Conservation (phyloP, 208 protist species). For the Jaenimonas drosophilae region DNA sequence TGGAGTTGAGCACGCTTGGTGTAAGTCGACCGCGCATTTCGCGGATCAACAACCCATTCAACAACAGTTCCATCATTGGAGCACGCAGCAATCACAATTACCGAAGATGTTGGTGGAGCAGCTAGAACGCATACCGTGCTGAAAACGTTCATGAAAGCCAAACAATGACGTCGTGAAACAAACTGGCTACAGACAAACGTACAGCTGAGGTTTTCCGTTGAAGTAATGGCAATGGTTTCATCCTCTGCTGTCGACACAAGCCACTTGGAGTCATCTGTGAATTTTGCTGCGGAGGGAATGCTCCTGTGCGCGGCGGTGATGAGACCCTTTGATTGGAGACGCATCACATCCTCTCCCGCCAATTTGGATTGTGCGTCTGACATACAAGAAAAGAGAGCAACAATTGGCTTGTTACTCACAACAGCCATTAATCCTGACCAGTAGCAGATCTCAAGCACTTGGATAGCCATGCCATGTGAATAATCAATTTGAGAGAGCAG, state of each 20-base stretch:
- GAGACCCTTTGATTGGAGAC: conserved; percentile 35
- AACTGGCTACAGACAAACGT: conserved; percentile 49
- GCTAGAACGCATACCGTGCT: conserved; percentile 61
- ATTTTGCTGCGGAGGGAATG: conserved; percentile 43
- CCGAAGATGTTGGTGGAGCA: conserved; percentile 48
- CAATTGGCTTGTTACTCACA: conserved; percentile 32
- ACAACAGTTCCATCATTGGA: conserved; percentile 69
- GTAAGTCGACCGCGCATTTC: conserved; percentile 26
- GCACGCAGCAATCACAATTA: conserved; percentile 64
- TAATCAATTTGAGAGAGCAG: conserved; percentile 54
- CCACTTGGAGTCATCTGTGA: conserved; percentile 69
- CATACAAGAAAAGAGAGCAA: conserved; percentile 27
- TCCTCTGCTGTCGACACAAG: conserved; percentile 71
- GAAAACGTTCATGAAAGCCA: conserved; percentile 82
- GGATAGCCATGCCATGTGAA: conserved; percentile 45
- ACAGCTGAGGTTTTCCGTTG: conserved; percentile 24
- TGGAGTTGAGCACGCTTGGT: conserved; percentile 73
- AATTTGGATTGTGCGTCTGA: background rate
- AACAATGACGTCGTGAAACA: conserved; percentile 55
- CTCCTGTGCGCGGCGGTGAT: conserved; percentile 46
- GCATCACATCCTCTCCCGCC: conserved; percentile 17
- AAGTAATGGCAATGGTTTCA: conserved; percentile 56
- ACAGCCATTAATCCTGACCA: conserved; percentile 53
- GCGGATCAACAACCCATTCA: conserved; percentile 70
- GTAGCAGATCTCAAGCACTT: conserved; percentile 69